Conservation (phyloP, 139 green algal species). For the Klebsormidium nitens region DNA sequence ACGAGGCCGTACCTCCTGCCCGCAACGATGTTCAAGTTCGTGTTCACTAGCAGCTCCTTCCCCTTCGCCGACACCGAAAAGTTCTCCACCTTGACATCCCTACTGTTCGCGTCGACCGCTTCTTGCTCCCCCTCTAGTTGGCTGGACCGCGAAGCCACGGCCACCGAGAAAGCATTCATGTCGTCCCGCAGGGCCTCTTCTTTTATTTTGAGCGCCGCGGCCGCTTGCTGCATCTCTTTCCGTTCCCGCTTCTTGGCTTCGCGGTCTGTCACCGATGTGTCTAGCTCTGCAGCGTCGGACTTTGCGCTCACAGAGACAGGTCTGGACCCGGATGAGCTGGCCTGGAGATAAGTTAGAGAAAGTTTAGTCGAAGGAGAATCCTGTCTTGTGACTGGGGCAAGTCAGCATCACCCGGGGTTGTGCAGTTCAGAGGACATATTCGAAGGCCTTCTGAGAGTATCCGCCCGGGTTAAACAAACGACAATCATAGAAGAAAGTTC, state of each 20-base stretch:
- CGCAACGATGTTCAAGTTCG: conserved; percentile 79
- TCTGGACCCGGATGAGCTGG: not conserved
- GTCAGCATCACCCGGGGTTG: not conserved
- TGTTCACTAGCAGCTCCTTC: conserved; percentile 95
- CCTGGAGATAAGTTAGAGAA: not conserved
- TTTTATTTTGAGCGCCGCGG: conserved; percentile 55
- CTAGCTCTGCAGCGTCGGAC: not conserved
- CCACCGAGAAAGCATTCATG: conserved; percentile 95
- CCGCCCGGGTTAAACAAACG: too few relatives aligned
- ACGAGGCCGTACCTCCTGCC: conserved; percentile 75
- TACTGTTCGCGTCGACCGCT: conserved; percentile 42
- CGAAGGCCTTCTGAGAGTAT: too few relatives aligned
- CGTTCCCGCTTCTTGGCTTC: conserved; percentile 46
- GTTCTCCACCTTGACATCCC: conserved; percentile 94
- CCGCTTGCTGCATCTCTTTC: conserved; percentile 38
- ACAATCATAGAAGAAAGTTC: too few relatives aligned
- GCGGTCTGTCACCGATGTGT: conserved; percentile 11
- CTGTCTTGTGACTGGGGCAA: not conserved
- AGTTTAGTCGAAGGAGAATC: not conserved
- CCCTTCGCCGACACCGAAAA: conserved; percentile 93
- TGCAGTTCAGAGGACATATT: too few relatives aligned
- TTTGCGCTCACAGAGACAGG: not conserved
- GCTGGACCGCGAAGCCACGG: conserved; percentile 56
- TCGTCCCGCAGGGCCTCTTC: conserved; percentile 80
- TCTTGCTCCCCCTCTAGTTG: conserved; percentile 62